phyloP scores from a whole-genome alignment of 2,329 filamentous ascomycete species.

The Sporothrix mexicana region DNA sequence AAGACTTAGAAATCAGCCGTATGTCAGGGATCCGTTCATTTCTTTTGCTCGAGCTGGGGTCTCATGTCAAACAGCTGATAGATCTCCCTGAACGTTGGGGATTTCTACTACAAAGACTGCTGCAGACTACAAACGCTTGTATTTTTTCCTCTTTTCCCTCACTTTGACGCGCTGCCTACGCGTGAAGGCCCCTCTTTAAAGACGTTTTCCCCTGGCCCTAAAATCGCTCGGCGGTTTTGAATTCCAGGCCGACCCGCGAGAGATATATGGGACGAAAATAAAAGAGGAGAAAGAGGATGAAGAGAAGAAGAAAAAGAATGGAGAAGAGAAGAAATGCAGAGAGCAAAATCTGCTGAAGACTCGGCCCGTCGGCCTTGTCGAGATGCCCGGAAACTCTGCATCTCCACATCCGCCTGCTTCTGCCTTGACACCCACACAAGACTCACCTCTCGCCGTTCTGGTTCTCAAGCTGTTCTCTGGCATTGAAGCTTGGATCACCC shows the following conservation, averaged over 20 bases:
- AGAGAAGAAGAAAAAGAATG: background rate
- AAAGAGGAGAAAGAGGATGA: background rate
- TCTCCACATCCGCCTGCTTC: background rate
- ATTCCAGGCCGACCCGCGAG: background rate
- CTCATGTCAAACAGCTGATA: too few species aligned
- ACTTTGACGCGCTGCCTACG: background rate
- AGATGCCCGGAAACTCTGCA: background rate
- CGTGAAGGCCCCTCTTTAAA: constrained; percentile 15
- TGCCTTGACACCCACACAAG: background rate
- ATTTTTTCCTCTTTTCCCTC: background rate
- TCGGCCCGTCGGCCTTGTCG: background rate
- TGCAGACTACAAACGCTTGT: too few species aligned
- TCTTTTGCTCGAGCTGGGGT: background rate
- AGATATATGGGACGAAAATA: background rate
- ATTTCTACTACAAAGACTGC: too few species aligned
- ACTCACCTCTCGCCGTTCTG: background rate
- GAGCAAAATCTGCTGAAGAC: background rate
- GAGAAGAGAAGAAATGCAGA: background rate
- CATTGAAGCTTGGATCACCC: background rate
- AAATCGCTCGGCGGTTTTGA: constrained; percentile 23
- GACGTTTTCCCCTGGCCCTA: constrained; percentile 24
- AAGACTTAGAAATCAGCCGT: too few species aligned
- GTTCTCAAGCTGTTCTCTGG: background rate
- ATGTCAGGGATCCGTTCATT: constrained; percentile 6
- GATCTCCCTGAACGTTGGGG: too few species aligned